Conservation (phyloP, 2,329 filamentous ascomycete species). For the Salinomyces thailandicus region DNA sequence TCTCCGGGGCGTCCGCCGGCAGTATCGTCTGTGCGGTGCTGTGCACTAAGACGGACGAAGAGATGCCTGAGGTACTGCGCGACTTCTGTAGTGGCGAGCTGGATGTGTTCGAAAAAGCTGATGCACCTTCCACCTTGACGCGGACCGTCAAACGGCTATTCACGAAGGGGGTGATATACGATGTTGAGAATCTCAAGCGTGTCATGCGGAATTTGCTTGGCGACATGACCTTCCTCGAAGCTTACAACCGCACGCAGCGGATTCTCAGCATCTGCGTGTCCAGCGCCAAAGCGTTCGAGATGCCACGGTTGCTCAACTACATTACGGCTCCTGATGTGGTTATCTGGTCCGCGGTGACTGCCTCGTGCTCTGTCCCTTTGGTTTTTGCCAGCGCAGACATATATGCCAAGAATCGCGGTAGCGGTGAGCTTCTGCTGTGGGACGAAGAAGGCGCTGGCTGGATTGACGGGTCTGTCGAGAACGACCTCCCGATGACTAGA, state of each 20-base stretch:
- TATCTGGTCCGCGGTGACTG: conserved; percentile 85
- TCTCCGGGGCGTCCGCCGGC: conserved; percentile 78
- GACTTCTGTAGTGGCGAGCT: conserved; percentile 71
- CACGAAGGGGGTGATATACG: conserved; percentile 70
- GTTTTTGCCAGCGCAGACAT: conserved; percentile 68
- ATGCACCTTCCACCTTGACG: conserved; percentile 50
- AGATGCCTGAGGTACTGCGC: conserved; percentile 59
- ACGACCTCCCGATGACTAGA: conserved; percentile 58
- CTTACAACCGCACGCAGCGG: conserved; percentile 82
- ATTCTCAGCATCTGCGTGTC: conserved; percentile 94
- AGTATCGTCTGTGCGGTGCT: conserved; percentile 76
- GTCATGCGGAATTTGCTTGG: conserved; percentile 78
- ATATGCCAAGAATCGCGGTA: conserved; percentile 83
- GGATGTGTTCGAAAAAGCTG: conserved; percentile 62
- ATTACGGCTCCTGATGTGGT: conserved; percentile 88
- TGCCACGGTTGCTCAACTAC: conserved; percentile 81
- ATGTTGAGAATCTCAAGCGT: conserved; percentile 69
- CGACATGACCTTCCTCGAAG: conserved; percentile 90
- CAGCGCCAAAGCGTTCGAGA: conserved; percentile 73
- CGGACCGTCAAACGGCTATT: conserved; percentile 60
- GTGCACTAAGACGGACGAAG: conserved; percentile 64
- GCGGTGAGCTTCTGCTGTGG: conserved; percentile 67
- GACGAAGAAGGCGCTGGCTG: conserved; percentile 58
- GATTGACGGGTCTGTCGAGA: conserved; percentile 92
- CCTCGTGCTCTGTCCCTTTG: conserved; percentile 54